Evolutionary conservation across 306 rosid genomes (phyloP), one percentile per base, ranked within the genome.

Genomic region (Geum urbanum): DNA sequence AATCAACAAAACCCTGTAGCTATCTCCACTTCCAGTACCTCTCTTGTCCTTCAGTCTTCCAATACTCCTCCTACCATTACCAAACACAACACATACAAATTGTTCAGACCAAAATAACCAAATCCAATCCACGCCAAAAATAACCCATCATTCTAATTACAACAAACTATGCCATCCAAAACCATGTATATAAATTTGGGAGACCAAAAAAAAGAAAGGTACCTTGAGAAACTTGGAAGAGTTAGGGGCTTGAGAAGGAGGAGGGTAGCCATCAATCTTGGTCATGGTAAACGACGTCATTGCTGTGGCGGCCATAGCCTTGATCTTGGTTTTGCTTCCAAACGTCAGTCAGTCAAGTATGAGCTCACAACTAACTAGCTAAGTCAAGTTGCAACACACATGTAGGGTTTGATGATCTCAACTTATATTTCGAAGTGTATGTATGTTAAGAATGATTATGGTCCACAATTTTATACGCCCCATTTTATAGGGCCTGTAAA

Each of bases 1-100:
- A 50, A 75, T 68, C 63, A 75, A 47, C 69, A 75, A 45, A n/a
- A 75, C 74, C 39, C 61, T 49, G 69, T 75, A 75, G 60, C 79
- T 68, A 50, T 75, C 79, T 60, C 79, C 79, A 24, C 74, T 68
- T 10, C 74, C 74, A 40, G 27, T 49, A 40, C 79, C 74, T 58
- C 18, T 75, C 53, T 50, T 68, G 59, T 58, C 45, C 64, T 47
- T 75, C 46, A 41, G 46, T 35, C 63, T 15, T 59, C 79, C 78
- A 67, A 75, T 75, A 59, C 67, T 73, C 22, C 78, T 1, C 78
- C 78, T 74, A 63, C 14, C 6, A 35, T 57, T 58, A 2, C 11
- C 57, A 48, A 3, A 12, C 18, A 74, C 5, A 9, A 4, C 1
- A 37, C n/a, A 50, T 20, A 41, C 8, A 14, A 54, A 15, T 37